These are phyloP conservation scores for Arabis alpina DNA, from an alignment of 345 rosid genomes.

Conservation along the genomic window DNA sequence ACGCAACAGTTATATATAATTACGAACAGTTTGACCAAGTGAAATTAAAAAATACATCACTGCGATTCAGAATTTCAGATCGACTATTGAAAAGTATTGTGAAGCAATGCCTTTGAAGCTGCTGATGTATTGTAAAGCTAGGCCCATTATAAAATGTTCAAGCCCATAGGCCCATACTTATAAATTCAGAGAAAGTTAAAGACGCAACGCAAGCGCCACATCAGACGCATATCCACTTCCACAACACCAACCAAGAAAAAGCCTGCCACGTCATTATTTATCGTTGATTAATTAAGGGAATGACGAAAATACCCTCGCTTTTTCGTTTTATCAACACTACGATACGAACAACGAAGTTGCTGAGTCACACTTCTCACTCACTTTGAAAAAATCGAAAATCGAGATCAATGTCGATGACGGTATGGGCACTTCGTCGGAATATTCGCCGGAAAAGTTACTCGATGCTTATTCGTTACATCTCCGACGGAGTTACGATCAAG, in stretches of 20 bases:
- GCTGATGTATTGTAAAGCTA: background rate
- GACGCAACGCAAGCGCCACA: constrained; percentile 45
- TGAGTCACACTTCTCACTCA: constrained; percentile 30
- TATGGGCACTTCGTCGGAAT: constrained; percentile 59
- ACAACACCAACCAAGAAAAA: constrained; percentile 5
- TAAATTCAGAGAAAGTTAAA: constrained; percentile 12
- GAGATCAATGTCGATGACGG: constrained; percentile 57
- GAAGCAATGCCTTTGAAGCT: background rate
- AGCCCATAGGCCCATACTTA: constrained; percentile 23
- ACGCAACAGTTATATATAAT: no score
- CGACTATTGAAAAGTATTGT: background rate
- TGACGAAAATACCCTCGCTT: constrained; percentile 12
- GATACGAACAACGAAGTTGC: background rate
- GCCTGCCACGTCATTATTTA: constrained; percentile 34
- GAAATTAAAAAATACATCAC: background rate
- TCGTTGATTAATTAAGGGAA: background rate
- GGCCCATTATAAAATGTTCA: constrained; percentile 1
- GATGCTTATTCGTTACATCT: constrained; percentile 44
- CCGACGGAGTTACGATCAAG: constrained; percentile 18
- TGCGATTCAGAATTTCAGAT: background rate
- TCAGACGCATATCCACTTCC: constrained; percentile 39
- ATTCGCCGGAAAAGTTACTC: constrained; percentile 40
- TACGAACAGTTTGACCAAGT: background rate
- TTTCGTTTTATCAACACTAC: constrained; percentile 12
- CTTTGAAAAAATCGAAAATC: constrained; percentile 22